Conservation (phyloP, 257 asterid genomes). For the Cordia subcordata region DNA sequence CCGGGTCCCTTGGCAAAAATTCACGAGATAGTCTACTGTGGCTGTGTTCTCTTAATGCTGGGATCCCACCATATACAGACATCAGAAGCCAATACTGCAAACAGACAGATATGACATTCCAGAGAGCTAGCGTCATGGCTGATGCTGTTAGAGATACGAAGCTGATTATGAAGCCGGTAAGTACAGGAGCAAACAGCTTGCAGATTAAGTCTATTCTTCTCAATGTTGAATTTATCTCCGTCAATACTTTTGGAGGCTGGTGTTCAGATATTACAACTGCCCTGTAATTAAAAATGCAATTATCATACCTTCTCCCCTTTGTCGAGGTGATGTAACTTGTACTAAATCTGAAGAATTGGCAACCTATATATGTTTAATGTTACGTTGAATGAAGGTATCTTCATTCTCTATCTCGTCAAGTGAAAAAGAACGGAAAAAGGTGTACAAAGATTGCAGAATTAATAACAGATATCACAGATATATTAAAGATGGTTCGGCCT, state of each 20-base stretch:
- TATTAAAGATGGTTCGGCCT: no score
- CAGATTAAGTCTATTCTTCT: constrained; percentile 74
- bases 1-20: constrained; percentile 21
- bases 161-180: constrained; percentile 75
- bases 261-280: constrained; percentile 86
- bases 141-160: constrained; percentile 75
- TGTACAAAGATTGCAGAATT: no score
- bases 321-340: no score
- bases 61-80: constrained; percentile 69
- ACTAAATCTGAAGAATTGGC: no score
- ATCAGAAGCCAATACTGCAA: constrained; percentile 73
- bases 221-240: constrained; percentile 75
- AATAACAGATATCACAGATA: no score
- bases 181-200: constrained; percentile 79
- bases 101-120: constrained; percentile 67
- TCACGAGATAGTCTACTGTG: constrained; percentile 31
- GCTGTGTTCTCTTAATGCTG: constrained; percentile 46
- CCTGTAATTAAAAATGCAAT: constrained; percentile 39
- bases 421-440: no score
- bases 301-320: background rate
- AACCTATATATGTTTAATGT: no score
- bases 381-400: no score
- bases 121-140: constrained; percentile 55
- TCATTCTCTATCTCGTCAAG: no score
- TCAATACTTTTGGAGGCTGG: constrained; percentile 45